A percentile compares a stretch with the other conserved stretches of the same genome.
Conservation (phyloP, 345 rosid species). For the Cardamine occulta region DNA sequence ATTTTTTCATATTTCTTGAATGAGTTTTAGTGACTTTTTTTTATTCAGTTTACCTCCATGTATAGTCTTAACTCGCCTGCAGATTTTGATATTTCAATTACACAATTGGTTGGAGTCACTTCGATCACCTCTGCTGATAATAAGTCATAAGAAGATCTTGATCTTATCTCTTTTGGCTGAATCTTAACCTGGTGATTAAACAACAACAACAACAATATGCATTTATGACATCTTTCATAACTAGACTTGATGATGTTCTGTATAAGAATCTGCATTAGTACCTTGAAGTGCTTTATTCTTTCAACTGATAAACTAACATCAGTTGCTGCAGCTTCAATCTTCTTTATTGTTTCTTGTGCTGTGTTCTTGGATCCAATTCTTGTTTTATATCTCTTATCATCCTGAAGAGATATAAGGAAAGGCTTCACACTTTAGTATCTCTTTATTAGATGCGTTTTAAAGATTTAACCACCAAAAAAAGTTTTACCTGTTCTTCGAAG, state of each 20-base stretch:
- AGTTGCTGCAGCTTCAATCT: constrained; percentile 82
- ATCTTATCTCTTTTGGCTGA: constrained; percentile 59
- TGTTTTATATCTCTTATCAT: constrained; percentile 64
- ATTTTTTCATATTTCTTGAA: not conserved
- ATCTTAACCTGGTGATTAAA: constrained; percentile 63
- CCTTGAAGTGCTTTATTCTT: constrained; percentile 64
- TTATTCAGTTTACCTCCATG: constrained; percentile 67
- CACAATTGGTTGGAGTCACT: constrained; percentile 86
- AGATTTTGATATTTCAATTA: constrained; percentile 81
- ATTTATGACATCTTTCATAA: not conserved
- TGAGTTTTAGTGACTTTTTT: not conserved
- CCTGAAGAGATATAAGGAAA: constrained; percentile 45
- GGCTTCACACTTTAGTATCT: not conserved
- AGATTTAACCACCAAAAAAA: constrained; percentile 3
- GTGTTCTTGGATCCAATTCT: constrained; percentile 73
- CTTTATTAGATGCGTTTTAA: constrained; percentile 7
- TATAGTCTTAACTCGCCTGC: constrained; percentile 67
- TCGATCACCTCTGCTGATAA: constrained; percentile 83
- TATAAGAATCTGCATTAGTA: constrained; percentile 25
- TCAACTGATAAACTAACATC: constrained; percentile 64
- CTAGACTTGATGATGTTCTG: constrained; percentile 8
- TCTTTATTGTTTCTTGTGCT: constrained; percentile 70
- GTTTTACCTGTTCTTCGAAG: constrained; percentile 70
- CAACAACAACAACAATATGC: not conserved
- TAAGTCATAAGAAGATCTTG: constrained; percentile 67